Percentiles rank a stretch among this genome's conserved stretches.
phyloP scores from a whole-genome alignment of 192 early-diverging fungal genomes.

The Phycomyces nitens region DNA sequence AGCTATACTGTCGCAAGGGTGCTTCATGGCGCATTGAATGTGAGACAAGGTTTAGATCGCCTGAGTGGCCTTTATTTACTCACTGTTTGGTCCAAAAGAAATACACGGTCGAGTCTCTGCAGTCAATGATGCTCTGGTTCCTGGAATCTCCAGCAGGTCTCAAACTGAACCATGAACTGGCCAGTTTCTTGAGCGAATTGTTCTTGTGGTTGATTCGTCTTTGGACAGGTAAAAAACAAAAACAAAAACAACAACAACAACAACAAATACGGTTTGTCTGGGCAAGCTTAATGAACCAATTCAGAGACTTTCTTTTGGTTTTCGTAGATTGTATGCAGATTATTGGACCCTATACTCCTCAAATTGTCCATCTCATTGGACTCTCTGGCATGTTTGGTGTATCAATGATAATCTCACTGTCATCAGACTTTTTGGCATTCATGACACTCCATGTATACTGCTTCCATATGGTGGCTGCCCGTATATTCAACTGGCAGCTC shows the following conservation, averaged over 20 bases:
- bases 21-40: constrained; percentile 49
- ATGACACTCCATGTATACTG: constrained; percentile 89
- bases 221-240: constrained; percentile 65
- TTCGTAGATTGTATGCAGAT: constrained; percentile 40
- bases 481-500: constrained; percentile 93
- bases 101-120: constrained; percentile 68
- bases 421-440: constrained; percentile 81
- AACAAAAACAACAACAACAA: no score
- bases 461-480: constrained; percentile 92
- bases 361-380: constrained; percentile 68
- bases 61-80: no score
- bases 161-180: constrained; percentile 91
- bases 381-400: constrained; percentile 77
- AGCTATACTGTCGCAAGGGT: constrained; percentile 50
- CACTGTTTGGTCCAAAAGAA: constrained; percentile 43
- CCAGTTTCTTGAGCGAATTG: constrained; percentile 84
- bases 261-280: no score
- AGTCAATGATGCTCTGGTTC: constrained; percentile 83
- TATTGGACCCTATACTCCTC: constrained; percentile 51
- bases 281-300: no score
- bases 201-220: constrained; percentile 84
- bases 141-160: constrained; percentile 91
- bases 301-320: no score
- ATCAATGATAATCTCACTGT: constrained; percentile 78
- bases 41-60: constrained; percentile 24